Base-by-base conservation (phyloP, 345 rosid genomes). In the Populus alba region DNA sequence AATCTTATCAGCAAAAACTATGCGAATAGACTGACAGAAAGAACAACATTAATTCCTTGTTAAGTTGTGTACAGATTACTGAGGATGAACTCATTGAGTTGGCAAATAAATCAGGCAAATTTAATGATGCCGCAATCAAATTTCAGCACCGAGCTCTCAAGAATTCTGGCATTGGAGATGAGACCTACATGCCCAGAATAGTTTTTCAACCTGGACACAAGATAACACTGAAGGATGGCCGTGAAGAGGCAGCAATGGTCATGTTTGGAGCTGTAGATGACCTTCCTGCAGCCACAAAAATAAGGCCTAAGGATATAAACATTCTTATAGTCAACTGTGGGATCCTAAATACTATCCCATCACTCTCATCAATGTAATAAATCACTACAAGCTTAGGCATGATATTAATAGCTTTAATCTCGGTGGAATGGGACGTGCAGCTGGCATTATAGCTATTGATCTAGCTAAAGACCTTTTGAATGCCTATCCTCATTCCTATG, bases 371-470 rank as follows among this genome's bases (percentile, higher is more conserved):
- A 37, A 91, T 87, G 80, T 93, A 18, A 88, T 93, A 53, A 93
- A 91, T 74, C 91, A 87, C 78, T 93, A 89, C 76, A 93, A 90
- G 83, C 86, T 91, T 37, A 71, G 87, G 77, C 92, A 90, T 23
- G 77, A 88, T 73, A 86, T 91, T 63, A 86, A 83, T 61, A 91
- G 90, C 89, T 91, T 85, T 86, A 91, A 91, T 74, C 89, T 93
- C 20, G 94, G 93, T 38, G 98, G 94, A 17, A 93, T 90, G 98
- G 93, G 97, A 0, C 91, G 98, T 47, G 80, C 93, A 16, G 94
- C 94, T 0, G 96, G 96, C n/a, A 82, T 90, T 79, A 85, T 90
- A 73, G 94, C 94, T 5, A 77, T 91, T 78, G 94, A 88, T 79
- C 79, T 91, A 43, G 94, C 91, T 2, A 87, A 79, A 81, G 91